These are phyloP conservation scores for Hyaloperonospora brassicae DNA, from an alignment of 352 stramenopile species.

Conservation along the genomic window DNA sequence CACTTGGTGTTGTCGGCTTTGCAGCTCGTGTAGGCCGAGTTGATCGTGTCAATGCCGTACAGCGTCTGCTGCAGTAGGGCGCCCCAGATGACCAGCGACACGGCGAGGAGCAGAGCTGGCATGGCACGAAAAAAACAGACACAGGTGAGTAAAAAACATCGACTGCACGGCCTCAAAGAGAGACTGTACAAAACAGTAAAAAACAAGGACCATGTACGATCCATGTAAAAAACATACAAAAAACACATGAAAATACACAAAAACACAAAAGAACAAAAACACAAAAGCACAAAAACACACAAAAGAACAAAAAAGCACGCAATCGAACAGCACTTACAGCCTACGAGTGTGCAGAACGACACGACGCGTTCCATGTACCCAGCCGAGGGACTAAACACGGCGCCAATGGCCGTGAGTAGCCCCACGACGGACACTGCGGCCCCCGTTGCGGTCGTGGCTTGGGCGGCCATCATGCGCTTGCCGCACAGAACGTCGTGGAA, in stretches of 20 bases:
- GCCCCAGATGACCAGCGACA: conserved; percentile 76
- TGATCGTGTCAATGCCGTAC: conserved; percentile 74
- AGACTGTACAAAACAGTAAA: too few species aligned
- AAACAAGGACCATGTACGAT: too few species aligned
- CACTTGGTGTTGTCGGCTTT: conserved; percentile 59
- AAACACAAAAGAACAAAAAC: too few species aligned
- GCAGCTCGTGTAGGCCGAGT: conserved; percentile 64
- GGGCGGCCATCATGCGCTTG: conserved; percentile 60
- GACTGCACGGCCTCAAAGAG: too few species aligned
- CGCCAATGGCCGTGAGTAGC: conserved; percentile 56
- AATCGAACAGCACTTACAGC: conserved; percentile 39
- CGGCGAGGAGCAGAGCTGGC: conserved; percentile 59
- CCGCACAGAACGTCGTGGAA: conserved; percentile 66
- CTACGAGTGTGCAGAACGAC: conserved; percentile 74
- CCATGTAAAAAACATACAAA: conserved; percentile 12
- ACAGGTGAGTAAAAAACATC: conserved; percentile 8
- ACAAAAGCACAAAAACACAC: too few species aligned
- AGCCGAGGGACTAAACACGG: conserved; percentile 66
- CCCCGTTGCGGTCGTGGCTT: conserved; percentile 54
- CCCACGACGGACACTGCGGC: conserved; percentile 53
- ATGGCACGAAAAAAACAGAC: too few species aligned
- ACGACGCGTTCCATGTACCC: conserved; percentile 67
- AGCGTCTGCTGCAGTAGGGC: conserved; percentile 67
- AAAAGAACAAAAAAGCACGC: too few species aligned
- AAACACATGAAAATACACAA: conserved; percentile 4